Evolutionary conservation across 1,139 yeast species (phyloP).

Genomic region (Taphrina wiesneri): DNA sequence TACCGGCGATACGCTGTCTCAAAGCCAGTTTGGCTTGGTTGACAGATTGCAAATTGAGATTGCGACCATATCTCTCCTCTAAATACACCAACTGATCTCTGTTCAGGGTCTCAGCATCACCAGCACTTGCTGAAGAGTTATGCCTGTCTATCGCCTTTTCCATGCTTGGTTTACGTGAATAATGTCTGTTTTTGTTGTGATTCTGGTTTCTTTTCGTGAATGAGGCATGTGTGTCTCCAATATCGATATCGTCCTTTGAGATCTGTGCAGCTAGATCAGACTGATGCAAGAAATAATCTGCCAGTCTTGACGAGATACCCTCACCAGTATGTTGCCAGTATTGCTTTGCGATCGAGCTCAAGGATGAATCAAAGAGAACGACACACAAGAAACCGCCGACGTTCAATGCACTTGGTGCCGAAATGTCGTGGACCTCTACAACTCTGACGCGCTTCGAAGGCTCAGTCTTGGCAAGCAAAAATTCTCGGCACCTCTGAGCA

Average conservation of each 20-base stretch:
- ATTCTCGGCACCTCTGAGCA: constrained; percentile 84
- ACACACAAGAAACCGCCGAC: constrained; percentile 72
- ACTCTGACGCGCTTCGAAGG: constrained; percentile 49
- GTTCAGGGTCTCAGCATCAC: constrained; percentile 40
- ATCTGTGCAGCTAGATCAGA: constrained; percentile 50
- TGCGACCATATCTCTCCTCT: constrained; percentile 89
- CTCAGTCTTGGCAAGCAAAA: constrained; percentile 43
- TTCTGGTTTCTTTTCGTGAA: constrained; percentile 23
- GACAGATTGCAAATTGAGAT: constrained; percentile 73
- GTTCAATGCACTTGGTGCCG: constrained; percentile 59
- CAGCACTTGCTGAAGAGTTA: constrained; percentile 40
- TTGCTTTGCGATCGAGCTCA: constrained; percentile 66
- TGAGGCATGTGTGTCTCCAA: constrained; percentile 1
- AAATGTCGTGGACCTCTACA: constrained; percentile 75
- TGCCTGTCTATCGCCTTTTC: constrained; percentile 20
- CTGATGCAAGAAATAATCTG: constrained; percentile 69
- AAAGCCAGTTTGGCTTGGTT: constrained; percentile 73
- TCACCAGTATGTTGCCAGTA: constrained; percentile 98
- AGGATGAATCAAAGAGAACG: constrained; percentile 66
- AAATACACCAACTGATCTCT: constrained; percentile 68
- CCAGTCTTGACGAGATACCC: constrained; percentile 84
- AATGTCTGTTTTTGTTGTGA: constrained; percentile 26
- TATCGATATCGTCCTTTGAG: constrained; percentile 49
- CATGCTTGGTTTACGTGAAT: constrained; percentile 23
- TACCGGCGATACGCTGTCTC: constrained; percentile 72